Evolutionary conservation across 495 filamentous ascomycete genomes (phyloP), one percentile per base, ranked within the genome.

Genomic region (Astrothelium subdiscretum): DNA sequence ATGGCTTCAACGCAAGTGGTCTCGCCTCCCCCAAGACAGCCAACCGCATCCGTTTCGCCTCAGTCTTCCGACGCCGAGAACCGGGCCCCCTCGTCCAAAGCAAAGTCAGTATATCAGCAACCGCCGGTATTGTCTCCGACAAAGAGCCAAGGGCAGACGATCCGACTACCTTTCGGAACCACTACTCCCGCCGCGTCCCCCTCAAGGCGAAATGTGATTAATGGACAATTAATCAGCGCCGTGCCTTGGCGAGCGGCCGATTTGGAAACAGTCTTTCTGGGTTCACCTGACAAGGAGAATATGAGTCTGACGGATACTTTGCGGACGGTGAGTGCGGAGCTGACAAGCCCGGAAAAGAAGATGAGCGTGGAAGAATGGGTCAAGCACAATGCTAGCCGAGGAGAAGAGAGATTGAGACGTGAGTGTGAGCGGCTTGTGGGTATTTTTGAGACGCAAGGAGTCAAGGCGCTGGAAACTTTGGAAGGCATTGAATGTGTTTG

Each of bases 291-390:
- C 26, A 48, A 43, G 12, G 59, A 77, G 8, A 62, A 65, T 12
- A 77, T 75, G 2, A 64, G 73, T 0, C 71, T 80, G 59, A 74
- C 78, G 31, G 75, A 80, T 38, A 70, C 69, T 10, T 81, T 80
- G 63, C 78, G 76, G 29, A 13, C 62, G 31, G 59, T 60, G 51
- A 60, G 66, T 31, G 40, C 48, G 24, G 79, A 80, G n/a, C 72
- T 98, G 64, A 85, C 83, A 1, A 87, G 79, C 64, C 84, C 84
- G 0, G 92, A 97, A 77, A 90, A 87, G 78, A 81, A 81, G 42
- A 92, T 98, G 90, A 90, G 84, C 0, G 90, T 97, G 1, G 89
- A 95, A 71, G 85, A 96, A 73, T 98, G 94, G 94, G 86, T 98
- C 51, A 76, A 80, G 59, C 83, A 81, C 75, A 92, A 91, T 69